Percentiles rank a stretch among this genome's conserved stretches.
These are phyloP conservation scores for Coemansia sp. DNA, from an alignment of 192 early-diverging fungal genomes.

Conservation along the genomic window DNA sequence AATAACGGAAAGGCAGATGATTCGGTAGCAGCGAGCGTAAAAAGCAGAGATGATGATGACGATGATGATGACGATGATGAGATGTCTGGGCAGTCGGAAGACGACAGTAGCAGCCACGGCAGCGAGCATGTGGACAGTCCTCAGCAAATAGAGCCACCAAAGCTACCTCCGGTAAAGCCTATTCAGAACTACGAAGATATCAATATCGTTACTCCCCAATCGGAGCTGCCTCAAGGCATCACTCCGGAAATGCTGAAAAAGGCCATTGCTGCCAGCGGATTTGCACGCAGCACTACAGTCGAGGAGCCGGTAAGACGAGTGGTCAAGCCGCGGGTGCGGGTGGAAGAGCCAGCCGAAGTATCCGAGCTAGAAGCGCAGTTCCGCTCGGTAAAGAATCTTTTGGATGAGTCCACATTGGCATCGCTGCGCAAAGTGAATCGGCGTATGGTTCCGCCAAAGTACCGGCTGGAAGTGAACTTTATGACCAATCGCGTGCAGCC, in stretches of 20 bases:
- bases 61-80: not conserved
- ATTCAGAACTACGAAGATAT: conserved; percentile 26
- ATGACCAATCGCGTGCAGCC: conserved; percentile 47
- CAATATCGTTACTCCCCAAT: conserved; percentile 36
- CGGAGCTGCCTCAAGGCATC: conserved; percentile 44
- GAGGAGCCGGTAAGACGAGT: conserved; percentile 20
- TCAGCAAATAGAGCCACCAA: too few species aligned
- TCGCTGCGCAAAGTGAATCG: conserved; percentile 53
- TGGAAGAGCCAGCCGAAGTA: conserved; percentile 44
- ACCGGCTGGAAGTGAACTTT: conserved; percentile 55
- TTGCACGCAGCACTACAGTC: conserved; percentile 42
- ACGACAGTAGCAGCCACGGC: conserved; percentile 1
- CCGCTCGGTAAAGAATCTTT: conserved; percentile 36
- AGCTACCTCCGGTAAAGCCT: not conserved
- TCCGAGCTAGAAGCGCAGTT: conserved; percentile 52
- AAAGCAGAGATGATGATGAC: not conserved
- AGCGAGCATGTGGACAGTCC: not conserved
- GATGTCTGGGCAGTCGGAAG: not conserved
- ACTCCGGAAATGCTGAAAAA: conserved; percentile 49
- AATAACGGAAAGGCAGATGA: not conserved
- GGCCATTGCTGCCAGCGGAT: conserved; percentile 51
- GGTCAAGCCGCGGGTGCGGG: conserved; percentile 30
- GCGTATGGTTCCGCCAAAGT: conserved; percentile 48
- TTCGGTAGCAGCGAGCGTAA: not conserved
- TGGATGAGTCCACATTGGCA: conserved; percentile 50